Evolutionary conservation across 345 rosid genomes (phyloP), one percentile per base, ranked within the genome.

Genomic region (Salix arbutifolia): DNA sequence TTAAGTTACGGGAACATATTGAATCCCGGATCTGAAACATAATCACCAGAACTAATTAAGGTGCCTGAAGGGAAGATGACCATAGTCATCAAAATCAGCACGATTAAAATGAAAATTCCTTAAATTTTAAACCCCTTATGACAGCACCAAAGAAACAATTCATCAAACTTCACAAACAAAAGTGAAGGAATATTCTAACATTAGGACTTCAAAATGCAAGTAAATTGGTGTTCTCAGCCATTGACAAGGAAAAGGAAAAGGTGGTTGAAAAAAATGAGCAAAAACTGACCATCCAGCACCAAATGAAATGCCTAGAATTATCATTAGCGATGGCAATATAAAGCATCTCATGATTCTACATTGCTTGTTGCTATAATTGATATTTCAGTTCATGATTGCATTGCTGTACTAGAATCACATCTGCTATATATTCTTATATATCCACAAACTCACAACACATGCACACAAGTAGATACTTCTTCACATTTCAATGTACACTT

Each of bases 31-130:
- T 19, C 56, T 26, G 35, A 64, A 75, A 70, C 75, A 53, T 71
- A 53, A 69, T 66, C 23, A 35, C 74, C 60, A 72, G 69, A 74
- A 42, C 46, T 68, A 79, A 71, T 37, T 68, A 79, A 71, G 38
- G 30, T 62, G 58, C 79, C 88, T 77, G 83, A 40, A 80, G 68
- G 79, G 38, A 70, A 75, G 40, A 77, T 9, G 65, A 67, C 60
- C 70, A 10, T 33, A 67, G 71, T 66, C 66, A 74, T 73, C 67
- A 76, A 75, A 69, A 72, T 25, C 40, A 71, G 65, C 33, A 58
- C 28, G 23, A 4, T 64, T 26, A 21, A 28, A 12, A 65, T 28
- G 46, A 48, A 23, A 72, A 33, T 17, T 70, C 52, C 12, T 18
- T 26, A 70, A 18, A 42, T 53, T 53, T 31, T 38, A 25, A 60